These are phyloP conservation scores for Acorus calamus DNA, from an alignment of 106 monocot genomes.

Conservation along the genomic window DNA sequence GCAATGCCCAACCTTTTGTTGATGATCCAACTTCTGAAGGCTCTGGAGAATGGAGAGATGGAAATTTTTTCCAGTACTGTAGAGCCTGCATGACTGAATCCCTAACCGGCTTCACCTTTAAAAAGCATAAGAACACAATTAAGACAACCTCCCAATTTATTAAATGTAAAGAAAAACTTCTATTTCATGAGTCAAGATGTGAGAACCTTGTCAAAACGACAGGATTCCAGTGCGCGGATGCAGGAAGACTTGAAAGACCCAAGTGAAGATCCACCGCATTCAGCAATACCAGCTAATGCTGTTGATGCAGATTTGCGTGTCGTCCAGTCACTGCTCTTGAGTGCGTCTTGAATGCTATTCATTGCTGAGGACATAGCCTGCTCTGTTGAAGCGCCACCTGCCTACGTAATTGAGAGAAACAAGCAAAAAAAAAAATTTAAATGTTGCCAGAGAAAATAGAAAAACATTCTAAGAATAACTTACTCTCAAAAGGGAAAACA, in stretches of 20 bases:
- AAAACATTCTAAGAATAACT: too few relatives aligned
- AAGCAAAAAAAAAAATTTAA: too few relatives aligned
- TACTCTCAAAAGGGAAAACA: too few relatives aligned
- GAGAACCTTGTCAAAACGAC: constrained; percentile 82
- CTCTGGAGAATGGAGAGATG: constrained; percentile 37
- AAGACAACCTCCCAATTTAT: too few relatives aligned
- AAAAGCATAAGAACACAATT: background rate
- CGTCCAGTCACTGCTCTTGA: constrained; percentile 81
- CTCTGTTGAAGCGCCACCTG: constrained; percentile 64
- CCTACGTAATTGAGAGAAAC: constrained; percentile 15
- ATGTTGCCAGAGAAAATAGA: too few relatives aligned
- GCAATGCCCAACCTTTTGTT: constrained; percentile 45
- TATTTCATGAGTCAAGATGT: too few relatives aligned
- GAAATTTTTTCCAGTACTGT: constrained; percentile 72
- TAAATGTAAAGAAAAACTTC: too few relatives aligned
- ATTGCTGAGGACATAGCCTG: constrained; percentile 51
- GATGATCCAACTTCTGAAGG: constrained; percentile 71
- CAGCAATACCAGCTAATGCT: constrained; percentile 56
- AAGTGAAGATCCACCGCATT: constrained; percentile 18
- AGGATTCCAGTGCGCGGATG: constrained; percentile 63
- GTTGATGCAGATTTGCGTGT: constrained; percentile 77
- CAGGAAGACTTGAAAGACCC: constrained; percentile 32
- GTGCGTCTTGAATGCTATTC: constrained; percentile 51
- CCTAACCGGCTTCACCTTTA: constrained; percentile 92
- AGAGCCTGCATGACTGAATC: constrained; percentile 73